Evolutionary conservation across 371 early-diverging fungal species (phyloP).

Genomic region (Mortierella sp.): DNA sequence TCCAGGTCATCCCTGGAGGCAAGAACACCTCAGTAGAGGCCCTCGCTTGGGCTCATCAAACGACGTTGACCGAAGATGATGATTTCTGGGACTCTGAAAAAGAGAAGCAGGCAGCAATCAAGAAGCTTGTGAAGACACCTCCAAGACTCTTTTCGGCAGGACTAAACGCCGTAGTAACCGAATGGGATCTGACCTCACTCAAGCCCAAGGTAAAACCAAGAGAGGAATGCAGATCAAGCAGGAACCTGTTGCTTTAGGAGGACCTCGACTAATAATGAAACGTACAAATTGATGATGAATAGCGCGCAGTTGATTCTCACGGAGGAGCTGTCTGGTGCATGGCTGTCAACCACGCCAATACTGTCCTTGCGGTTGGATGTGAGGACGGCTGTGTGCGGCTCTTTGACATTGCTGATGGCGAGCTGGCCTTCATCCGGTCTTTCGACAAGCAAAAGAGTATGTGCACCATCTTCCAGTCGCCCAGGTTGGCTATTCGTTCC

Average conservation of each 20-base stretch:
- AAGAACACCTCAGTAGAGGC: slow-evolving; percentile 81
- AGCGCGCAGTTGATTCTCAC: slow-evolving; percentile 75
- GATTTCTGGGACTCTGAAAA: slow-evolving; percentile 69
- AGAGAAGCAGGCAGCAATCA: slow-evolving; percentile 63
- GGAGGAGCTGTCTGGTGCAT: slow-evolving; percentile 97
- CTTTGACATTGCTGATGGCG: slow-evolving; percentile 82
- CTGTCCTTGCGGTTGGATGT: slow-evolving; percentile 89
- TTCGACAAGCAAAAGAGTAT: slow-evolving; percentile 78
- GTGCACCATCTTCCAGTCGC: slow-evolving; percentile 2
- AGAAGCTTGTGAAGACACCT: slow-evolving; percentile 61
- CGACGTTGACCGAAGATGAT: slow-evolving; percentile 66
- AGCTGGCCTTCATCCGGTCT: slow-evolving; percentile 73
- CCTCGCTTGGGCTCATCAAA: slow-evolving; percentile 88
- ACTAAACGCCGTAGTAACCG: slow-evolving; percentile 85
- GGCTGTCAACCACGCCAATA: slow-evolving; percentile 81
- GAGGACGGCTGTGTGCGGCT: slow-evolving; percentile 93
- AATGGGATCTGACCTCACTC: slow-evolving; percentile 85
- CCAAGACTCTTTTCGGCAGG: slow-evolving; percentile 92
- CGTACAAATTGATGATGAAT: slow-evolving; percentile 10
- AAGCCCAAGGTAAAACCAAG: slow-evolving; percentile 68
- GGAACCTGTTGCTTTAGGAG: neutral
- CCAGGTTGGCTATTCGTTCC: too few species aligned
- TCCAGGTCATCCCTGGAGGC: slow-evolving; percentile 82
- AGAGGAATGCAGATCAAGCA: neutral
- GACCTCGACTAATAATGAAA: neutral